Evolutionary conservation across 768 basidiomycete species (phyloP).

Genomic region (Mrakia hoshinonis): DNA sequence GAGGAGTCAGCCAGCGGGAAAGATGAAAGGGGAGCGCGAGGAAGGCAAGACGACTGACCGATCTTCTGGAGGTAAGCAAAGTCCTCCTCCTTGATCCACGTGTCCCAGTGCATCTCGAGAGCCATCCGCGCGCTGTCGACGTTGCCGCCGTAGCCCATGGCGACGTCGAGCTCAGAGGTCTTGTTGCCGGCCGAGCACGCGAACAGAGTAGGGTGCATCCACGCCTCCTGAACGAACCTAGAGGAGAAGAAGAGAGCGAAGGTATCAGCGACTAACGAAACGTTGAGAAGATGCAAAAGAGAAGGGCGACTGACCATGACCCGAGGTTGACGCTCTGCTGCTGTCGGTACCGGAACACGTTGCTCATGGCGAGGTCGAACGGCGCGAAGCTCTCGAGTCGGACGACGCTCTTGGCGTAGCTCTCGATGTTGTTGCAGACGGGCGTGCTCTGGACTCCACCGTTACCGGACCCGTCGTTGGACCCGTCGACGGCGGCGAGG

Average conservation of each 20-base stretch:
- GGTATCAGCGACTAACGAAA: background rate
- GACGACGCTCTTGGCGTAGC: constrained; percentile 6
- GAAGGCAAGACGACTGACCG: background rate
- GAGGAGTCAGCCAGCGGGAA: too few species aligned
- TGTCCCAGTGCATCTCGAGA: constrained; percentile 66
- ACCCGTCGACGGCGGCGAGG: constrained; percentile 18
- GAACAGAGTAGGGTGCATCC: constrained; percentile 61
- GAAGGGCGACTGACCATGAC: constrained; percentile 42
- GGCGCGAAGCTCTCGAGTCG: constrained; percentile 12
- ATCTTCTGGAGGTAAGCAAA: constrained; percentile 52
- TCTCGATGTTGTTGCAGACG: background rate
- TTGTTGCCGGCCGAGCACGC: constrained; percentile 47
- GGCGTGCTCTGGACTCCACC: too few species aligned
- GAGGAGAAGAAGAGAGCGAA: background rate
- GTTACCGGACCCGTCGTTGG: too few species aligned
- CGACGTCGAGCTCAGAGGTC: background rate
- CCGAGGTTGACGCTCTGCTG: constrained; percentile 75
- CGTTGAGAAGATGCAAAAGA: constrained; percentile 43
- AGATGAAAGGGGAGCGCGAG: background rate
- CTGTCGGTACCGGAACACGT: constrained; percentile 54
- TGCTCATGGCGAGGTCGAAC: background rate
- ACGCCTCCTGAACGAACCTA: constrained; percentile 70
- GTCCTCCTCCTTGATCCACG: constrained; percentile 73
- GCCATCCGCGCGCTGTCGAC: constrained; percentile 31
- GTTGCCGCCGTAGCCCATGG: constrained; percentile 3